phyloP scores from a whole-genome alignment of 2,329 filamentous ascomycete species.

The Ilyonectria sp. region DNA sequence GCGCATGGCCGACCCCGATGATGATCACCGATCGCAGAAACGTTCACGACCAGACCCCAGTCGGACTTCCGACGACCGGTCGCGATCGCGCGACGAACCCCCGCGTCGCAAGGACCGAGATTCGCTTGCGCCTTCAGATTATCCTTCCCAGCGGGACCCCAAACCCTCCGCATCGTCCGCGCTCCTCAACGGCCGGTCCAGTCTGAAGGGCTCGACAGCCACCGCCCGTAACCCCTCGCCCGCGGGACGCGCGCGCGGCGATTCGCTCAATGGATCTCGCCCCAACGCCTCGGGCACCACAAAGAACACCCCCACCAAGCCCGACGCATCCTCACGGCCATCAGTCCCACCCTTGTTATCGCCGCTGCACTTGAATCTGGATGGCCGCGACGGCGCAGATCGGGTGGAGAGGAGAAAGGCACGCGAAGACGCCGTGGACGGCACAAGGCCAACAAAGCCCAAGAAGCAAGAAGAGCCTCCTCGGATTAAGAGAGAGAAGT shows the following conservation, averaged over 20 bases:
- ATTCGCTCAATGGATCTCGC: constrained; percentile 61
- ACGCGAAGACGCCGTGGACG: constrained; percentile 49
- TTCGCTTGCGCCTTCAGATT: constrained; percentile 48
- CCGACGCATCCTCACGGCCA: constrained; percentile 55
- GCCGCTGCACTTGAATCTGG: constrained; percentile 64
- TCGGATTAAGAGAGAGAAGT: constrained; percentile 56
- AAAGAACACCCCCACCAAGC: constrained; percentile 56
- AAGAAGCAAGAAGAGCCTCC: constrained; percentile 49
- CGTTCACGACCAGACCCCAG: constrained; percentile 59
- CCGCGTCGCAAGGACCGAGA: constrained; percentile 52
- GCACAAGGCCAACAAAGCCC: constrained; percentile 48
- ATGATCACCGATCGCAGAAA: constrained; percentile 62
- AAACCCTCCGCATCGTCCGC: constrained; percentile 46
- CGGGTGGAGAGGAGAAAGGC: constrained; percentile 54
- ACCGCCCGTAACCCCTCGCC: constrained; percentile 52
- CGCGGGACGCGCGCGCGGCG: constrained; percentile 56
- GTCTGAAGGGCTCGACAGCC: constrained; percentile 50
- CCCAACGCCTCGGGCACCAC: constrained; percentile 53
- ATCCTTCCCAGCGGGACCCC: constrained; percentile 48
- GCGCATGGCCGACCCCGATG: constrained; percentile 61
- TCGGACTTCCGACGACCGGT: constrained; percentile 52
- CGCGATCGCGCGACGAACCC: constrained; percentile 53
- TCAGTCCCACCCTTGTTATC: constrained; percentile 68
- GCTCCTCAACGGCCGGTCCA: constrained; percentile 56
- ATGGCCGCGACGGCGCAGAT: constrained; percentile 54